These are phyloP conservation scores for Monosporascus sp. DNA, from an alignment of 2,329 filamentous ascomycete genomes.

Conservation along the genomic window DNA sequence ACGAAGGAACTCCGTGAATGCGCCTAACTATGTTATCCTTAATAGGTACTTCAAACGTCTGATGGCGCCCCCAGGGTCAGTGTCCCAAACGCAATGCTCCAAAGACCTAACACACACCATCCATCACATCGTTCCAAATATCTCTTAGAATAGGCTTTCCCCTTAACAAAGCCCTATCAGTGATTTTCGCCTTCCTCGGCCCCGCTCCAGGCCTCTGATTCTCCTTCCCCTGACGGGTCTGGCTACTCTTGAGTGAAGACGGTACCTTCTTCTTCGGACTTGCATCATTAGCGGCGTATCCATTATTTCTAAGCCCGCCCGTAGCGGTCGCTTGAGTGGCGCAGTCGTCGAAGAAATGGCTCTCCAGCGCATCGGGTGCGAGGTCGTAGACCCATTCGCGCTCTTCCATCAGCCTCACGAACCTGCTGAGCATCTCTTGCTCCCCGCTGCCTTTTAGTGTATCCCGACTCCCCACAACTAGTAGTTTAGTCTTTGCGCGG, in stretches of 20 bases:
- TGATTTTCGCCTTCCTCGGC: constrained; percentile 53
- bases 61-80: background rate
- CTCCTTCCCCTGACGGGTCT: constrained; percentile 31
- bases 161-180: constrained; percentile 57
- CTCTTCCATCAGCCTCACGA: constrained; percentile 71
- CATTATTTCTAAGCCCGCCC: constrained; percentile 13
- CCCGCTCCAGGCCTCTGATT: constrained; percentile 38
- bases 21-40: background rate
- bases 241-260: constrained; percentile 3
- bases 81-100: background rate
- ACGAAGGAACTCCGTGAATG: too few species aligned
- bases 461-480: constrained; percentile 76
- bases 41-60: background rate
- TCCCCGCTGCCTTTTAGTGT: constrained; percentile 70
- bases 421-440: constrained; percentile 70
- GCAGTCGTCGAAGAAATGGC: constrained; percentile 61
- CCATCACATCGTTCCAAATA: constrained; percentile 67
- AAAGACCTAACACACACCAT: constrained; percentile 15
- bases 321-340: constrained; percentile 41
- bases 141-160: constrained; percentile 66
- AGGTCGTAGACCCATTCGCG: constrained; percentile 78
- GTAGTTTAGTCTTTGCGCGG: constrained; percentile 81
- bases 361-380: constrained; percentile 55
- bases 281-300: constrained; percentile 5
- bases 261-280: constrained; percentile 13